Percentiles rank a stretch among this genome's conserved stretches.
Conservation (phyloP, 257 asterid species). For the Solanum microdontum region DNA sequence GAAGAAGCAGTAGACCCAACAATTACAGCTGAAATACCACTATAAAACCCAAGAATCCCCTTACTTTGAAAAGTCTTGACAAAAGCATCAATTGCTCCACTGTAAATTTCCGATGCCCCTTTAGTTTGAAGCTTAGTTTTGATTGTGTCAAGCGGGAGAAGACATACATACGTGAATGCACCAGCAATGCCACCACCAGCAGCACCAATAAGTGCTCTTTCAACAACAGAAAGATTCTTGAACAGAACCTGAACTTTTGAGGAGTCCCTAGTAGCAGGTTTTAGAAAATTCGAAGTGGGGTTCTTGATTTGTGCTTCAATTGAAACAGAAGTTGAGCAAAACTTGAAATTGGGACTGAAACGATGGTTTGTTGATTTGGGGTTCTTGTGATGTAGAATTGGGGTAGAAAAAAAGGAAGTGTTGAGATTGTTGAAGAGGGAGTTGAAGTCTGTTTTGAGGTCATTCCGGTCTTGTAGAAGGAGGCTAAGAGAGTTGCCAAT, state of each 20-base stretch:
- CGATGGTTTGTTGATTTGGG: slow-evolving; percentile 3
- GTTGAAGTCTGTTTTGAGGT: slow-evolving; percentile 38
- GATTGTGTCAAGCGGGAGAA: slow-evolving; percentile 81
- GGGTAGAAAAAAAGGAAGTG: slow-evolving; percentile 35
- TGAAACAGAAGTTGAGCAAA: slow-evolving; percentile 60
- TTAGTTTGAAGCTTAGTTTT: slow-evolving; percentile 94
- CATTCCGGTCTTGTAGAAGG: slow-evolving; percentile 24
- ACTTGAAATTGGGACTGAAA: slow-evolving; percentile 9
- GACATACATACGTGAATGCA: slow-evolving; percentile 90
- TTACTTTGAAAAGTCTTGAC: slow-evolving; percentile 63
- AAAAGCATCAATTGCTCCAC: slow-evolving; percentile 71
- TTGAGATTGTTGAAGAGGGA: slow-evolving; percentile 59
- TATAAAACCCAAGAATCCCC: slow-evolving; percentile 78
- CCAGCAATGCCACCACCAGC: slow-evolving; percentile 92
- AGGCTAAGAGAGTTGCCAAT: slow-evolving; percentile 30
- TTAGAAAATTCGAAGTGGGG: slow-evolving; percentile 35
- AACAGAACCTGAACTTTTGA: slow-evolving; percentile 48
- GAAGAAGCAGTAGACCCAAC: slow-evolving; percentile 93
- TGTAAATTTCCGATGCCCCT: slow-evolving; percentile 84
- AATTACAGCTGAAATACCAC: slow-evolving; percentile 90
- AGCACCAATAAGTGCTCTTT: slow-evolving; percentile 73
- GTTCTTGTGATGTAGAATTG: slow-evolving; percentile 7
- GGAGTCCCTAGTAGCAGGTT: slow-evolving; percentile 57
- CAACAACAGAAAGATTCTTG: slow-evolving; percentile 69
- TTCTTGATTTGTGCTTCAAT: slow-evolving; percentile 15